These are phyloP conservation scores for Termitomyces sp. DNA, from an alignment of 768 basidiomycete species.

Conservation along the genomic window DNA sequence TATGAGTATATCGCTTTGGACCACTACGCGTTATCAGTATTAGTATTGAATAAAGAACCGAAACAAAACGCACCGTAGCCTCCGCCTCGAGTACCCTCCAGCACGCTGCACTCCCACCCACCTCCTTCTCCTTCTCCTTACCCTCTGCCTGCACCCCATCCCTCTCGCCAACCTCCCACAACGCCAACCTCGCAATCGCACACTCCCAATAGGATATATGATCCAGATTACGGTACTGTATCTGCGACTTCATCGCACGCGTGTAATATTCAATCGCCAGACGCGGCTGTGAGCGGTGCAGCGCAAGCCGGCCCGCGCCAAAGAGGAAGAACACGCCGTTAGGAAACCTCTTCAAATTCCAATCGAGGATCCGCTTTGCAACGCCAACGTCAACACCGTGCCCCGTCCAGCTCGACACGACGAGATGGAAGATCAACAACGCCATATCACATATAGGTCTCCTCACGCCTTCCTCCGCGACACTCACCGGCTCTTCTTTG, in stretches of 20 bases:
- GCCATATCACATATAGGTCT: conserved; percentile 90
- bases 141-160: neutral
- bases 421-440: conserved; percentile 87
- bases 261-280: conserved; percentile 73
- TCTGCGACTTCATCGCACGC: conserved; percentile 58
- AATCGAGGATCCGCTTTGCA: conserved; percentile 75
- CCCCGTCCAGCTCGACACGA: conserved; percentile 74
- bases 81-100: conserved; percentile 72
- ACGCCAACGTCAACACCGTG: conserved; percentile 75
- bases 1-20: conserved; percentile 74
- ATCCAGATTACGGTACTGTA: conserved; percentile 68
- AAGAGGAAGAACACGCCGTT: conserved; percentile 88
- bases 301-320: conserved; percentile 80
- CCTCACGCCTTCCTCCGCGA: too few species aligned
- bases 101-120: conserved; percentile 39
- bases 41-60: too few species aligned
- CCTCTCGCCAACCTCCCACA: conserved; percentile 58
- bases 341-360: conserved; percentile 81
- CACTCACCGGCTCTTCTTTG: too few species aligned
- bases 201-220: conserved; percentile 88
- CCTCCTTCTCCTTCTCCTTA: neutral
- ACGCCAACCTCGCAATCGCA: conserved; percentile 67
- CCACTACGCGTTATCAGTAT: conserved; percentile 50
- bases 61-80: conserved; percentile 49
- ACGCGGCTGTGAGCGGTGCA: conserved; percentile 70